Base-by-base conservation (phyloP, 2,329 filamentous ascomycete species). In the Hypoxylon sp. region DNA sequence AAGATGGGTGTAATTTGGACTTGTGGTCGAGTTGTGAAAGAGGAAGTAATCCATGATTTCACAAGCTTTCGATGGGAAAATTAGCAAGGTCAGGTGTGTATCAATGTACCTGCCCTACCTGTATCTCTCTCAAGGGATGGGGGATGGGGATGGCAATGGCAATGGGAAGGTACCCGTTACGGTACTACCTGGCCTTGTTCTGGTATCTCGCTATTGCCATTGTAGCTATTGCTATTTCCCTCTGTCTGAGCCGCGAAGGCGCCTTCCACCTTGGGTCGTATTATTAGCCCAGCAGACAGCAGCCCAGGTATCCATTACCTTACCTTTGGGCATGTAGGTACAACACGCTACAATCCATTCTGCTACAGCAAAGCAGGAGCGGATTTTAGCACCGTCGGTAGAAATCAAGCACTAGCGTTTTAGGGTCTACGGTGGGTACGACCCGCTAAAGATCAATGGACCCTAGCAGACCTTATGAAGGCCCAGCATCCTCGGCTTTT, bases 381-480 rank as follows among this genome's bases (percentile, higher is more conserved):
- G 62, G 51, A 62, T 62, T 60, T 59, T 69, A 52, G 63, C 57
- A 56, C 47, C 59, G 62, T 71, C 59, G 67, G 70, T 60, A 72
- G 67, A 70, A 64, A 59, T 54, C 57, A 42, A 63, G 62, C 65
- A 56, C 70, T 70, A 72, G 70, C 50, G 44, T 42, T 66, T 72
- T 72, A 69, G 55, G 47, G 67, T 58, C 47, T 68, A 62, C 24
- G 63, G 69, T 72, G 67, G 65, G 15, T 67, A 63, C n/a, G 70
- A 65, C 63, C 68, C 68, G 67, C 70, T 68, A 70, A 68, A 70
- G 65, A 66, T 65, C 64, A 65, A 53, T 62, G 47, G 58, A 61
- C 55, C 68, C 66, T 61, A 58, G 62, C 42, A 62, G 63, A 39
- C 29, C 47, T 62, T 61, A 53, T 6, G 44, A 29, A 62, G 35